A percentile compares a stretch with the other conserved stretches of the same genome.
Evolutionary conservation across 2,329 filamentous ascomycete genomes (phyloP).

Genomic region (Monilinia fructicola): DNA sequence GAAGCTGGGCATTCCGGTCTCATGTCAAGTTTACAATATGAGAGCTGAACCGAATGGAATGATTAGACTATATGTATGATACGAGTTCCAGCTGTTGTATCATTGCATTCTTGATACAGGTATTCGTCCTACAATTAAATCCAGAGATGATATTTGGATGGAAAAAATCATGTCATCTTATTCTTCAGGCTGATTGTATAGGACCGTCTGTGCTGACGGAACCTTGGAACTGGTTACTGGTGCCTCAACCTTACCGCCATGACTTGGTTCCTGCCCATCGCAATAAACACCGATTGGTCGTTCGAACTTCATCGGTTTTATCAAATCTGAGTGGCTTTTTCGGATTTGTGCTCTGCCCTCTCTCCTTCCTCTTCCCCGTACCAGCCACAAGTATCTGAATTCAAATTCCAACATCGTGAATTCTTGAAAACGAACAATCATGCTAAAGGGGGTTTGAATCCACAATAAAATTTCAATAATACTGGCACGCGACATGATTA

Average conservation of each 20-base stretch:
- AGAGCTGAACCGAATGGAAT: neutral
- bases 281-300: conserved; percentile 6
- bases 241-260: conserved; percentile 11
- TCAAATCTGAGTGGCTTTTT: neutral
- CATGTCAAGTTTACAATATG: neutral
- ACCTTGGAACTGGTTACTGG: conserved; percentile 11
- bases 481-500: neutral
- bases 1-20: neutral
- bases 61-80: neutral
- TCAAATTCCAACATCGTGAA: neutral
- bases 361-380: neutral
- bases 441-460: neutral
- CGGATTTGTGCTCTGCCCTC: neutral
- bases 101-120: neutral
- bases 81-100: neutral
- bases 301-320: neutral
- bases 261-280: neutral
- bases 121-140: neutral
- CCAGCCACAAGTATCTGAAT: neutral
- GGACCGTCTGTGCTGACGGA: neutral
- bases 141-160: neutral
- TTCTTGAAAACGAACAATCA: neutral
- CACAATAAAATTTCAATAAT: neutral
- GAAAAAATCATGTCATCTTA: conserved; percentile 9
- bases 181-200: neutral